These are phyloP conservation scores for Paecilomyces fulvus DNA, from an alignment of 2,329 filamentous ascomycete genomes.

Conservation along the genomic window DNA sequence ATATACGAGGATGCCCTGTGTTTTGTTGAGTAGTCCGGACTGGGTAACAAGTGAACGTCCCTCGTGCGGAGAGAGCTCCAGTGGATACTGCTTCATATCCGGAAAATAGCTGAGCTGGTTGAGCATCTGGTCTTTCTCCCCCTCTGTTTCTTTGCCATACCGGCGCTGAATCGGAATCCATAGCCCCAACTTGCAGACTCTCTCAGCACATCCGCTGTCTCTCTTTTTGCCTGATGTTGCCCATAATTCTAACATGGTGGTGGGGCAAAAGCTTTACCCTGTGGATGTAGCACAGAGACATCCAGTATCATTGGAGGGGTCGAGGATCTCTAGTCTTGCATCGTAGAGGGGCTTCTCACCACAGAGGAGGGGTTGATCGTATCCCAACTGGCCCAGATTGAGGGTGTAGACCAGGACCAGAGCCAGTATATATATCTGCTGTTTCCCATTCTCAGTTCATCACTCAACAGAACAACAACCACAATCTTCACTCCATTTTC, in stretches of 20 bases:
- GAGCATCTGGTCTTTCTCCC: background rate
- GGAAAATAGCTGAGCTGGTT: background rate
- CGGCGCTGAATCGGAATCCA: background rate
- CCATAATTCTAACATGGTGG: background rate
- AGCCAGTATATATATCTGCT: background rate
- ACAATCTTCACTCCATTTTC: background rate
- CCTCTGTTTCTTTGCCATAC: background rate
- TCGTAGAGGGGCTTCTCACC: background rate
- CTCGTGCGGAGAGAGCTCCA: constrained; percentile 13
- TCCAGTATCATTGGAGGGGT: background rate
- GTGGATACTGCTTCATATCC: background rate
- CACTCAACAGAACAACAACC: background rate
- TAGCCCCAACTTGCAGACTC: background rate
- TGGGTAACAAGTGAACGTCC: constrained; percentile 5
- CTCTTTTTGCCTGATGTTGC: background rate
- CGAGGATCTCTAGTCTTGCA: background rate
- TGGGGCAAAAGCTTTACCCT: background rate
- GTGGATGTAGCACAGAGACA: background rate
- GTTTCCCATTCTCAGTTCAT: background rate
- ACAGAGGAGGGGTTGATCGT: background rate
- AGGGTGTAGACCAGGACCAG: background rate
- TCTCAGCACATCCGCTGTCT: background rate
- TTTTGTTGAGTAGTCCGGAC: background rate
- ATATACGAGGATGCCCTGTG: background rate
- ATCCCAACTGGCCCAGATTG: background rate